Base-by-base conservation (phyloP, 345 rosid genomes). In the Barbarea vulgaris region DNA sequence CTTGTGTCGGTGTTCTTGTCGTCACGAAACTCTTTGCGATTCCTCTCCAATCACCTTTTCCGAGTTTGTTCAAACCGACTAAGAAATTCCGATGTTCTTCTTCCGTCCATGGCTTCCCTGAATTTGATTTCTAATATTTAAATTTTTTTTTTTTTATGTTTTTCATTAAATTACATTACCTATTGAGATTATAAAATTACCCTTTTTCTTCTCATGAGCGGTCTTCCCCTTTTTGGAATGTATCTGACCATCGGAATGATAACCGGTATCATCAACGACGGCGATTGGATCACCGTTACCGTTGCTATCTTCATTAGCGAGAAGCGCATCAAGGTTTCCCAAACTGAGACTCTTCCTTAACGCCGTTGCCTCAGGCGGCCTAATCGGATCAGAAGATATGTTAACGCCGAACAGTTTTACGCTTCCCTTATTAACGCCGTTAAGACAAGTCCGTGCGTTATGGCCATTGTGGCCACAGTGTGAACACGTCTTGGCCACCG, bases 41-140 rank as follows among this genome's bases (percentile, higher is more conserved):
- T 10, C 90, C 90, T 75, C 72, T 84, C 96, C 96, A 87, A 42
- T 87, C 87, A 19, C 96, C 96, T 82, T 83, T 90, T 9, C 93
- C 89, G 0, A 85, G 80, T 55, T 57, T 79, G 28, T 77, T 69
- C 64, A 90, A 76, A 0, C 93, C 96, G 0, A 48, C 52, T 39
- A 90, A 76, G 64, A 90, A 90, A 0, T 8, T 47, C 2, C 78
- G 19, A 31, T 90, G 96, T 46, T 90, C 96, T 24, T 85, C 88
- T 73, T 79, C 87, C 3, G 86, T 85, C 96, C 96, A 90, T 10
- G 96, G 86, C 64, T 67, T 80, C 50, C 90, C 96, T 88, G 1
- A 0, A 30, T 37, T 46, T 70, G 24, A 14, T 13, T 7, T 8
- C 14, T 31, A 6, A 31, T 31, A n/a, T 39, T 13, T 1, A 13